These are phyloP conservation scores for Lactarius sanguifluus DNA, from an alignment of 768 basidiomycete genomes.

Conservation along the genomic window DNA sequence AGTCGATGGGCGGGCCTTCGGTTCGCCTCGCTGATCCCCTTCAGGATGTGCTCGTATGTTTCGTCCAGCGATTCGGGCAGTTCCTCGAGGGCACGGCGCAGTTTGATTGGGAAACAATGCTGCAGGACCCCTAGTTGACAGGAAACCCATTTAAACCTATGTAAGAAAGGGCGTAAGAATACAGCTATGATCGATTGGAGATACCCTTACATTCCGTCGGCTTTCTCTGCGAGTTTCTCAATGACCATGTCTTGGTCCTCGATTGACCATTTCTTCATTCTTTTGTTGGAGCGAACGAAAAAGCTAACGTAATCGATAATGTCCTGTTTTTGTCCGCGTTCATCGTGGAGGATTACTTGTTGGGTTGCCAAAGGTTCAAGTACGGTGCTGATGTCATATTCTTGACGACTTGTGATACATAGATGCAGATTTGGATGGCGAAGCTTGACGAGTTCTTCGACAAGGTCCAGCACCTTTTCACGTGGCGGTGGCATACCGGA, in stretches of 20 bases:
- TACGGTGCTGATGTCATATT: neutral
- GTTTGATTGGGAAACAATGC: neutral
- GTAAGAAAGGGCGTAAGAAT: neutral
- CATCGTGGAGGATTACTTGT: neutral
- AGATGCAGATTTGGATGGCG: neutral
- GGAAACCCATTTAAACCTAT: neutral
- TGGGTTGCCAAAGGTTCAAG: neutral
- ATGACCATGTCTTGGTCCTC: neutral
- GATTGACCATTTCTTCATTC: neutral
- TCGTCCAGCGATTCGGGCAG: neutral
- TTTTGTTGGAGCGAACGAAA: neutral
- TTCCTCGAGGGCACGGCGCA: neutral
- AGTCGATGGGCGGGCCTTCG: neutral
- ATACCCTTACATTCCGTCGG: neutral
- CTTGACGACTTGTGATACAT: neutral
- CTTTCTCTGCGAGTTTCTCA: neutral
- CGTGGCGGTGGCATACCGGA: neutral
- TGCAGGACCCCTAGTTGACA: neutral
- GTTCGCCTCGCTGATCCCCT: neutral
- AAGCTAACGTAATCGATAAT: neutral
- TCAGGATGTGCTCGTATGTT: conserved; percentile 1
- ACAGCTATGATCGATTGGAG: neutral
- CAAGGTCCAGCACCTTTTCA: neutral
- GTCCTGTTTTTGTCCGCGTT: neutral
- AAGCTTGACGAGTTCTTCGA: neutral